Evolutionary conservation across 164 flowering plant genomes (phyloP), one percentile per base, ranked within the genome.

Genomic region (Chimonanthus praecox): DNA sequence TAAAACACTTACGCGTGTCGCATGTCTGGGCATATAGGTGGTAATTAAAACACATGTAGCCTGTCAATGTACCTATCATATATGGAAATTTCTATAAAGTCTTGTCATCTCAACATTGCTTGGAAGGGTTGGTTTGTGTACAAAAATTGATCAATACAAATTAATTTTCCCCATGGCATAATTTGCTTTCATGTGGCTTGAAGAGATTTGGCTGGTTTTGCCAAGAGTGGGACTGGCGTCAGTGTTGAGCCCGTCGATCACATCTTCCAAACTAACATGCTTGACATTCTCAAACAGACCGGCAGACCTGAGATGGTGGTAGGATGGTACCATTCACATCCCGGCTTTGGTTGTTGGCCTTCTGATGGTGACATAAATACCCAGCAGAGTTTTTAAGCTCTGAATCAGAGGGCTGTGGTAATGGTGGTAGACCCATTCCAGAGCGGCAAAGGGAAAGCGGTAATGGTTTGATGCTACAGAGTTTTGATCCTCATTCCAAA

Each of bases 261-360:
- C 79, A 98, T 93, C 16, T 95, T 95, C 75, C 99, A 95, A 85
- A 95, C 99, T 46, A 95, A 95, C 69, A 93, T 95, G 99, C 96
- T 20, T 20, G 21, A 20, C 21, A 20, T 20, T 20, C 21, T 95
- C 71, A 95, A 95, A 79, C 99, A 95, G 81, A 95, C 98, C 49
- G 99, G 98, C 90, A 93, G 99, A 78, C 99, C 98, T 50, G 99
- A 95, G 83, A 91, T 93, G 99, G 99, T 95, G 69, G 97, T 95
- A 10, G 99, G 99, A 11, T 95, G 99, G 98, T 95, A 95, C 76
- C 99, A 95, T 77, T 95, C 99, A 3, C 99, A 95, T 84, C 99
- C 99, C 81, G 99, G 99, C 72, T 95, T 95, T 80, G 98, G 99
- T 46, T 95, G 99, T 70, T 95, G 99, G 98, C 98, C 93, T 66